Conservation (phyloP, 805 yeast species). For the Cyberlindnera maclurae region DNA sequence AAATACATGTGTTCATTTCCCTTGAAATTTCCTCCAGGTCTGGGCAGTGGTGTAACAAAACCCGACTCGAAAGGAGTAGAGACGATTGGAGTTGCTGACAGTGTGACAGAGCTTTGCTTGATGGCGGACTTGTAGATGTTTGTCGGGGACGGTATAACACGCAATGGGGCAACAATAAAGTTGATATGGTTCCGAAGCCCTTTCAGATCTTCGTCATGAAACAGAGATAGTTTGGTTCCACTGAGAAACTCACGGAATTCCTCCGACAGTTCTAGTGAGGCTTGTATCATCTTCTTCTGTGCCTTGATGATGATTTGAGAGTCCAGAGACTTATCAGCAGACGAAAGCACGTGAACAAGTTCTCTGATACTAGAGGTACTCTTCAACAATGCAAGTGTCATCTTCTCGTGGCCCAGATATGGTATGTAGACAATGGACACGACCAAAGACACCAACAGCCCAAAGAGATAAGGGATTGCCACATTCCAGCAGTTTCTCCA, state of each 20-base stretch:
- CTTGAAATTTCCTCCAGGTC: constrained; percentile 2
- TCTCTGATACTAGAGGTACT: constrained; percentile 21
- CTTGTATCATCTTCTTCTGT: constrained; percentile 27
- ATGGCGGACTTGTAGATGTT: constrained; percentile 6
- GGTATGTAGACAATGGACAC: constrained; percentile 33
- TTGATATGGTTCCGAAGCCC: constrained; percentile 36
- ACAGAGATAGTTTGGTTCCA: constrained; percentile 31
- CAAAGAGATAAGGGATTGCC: constrained; percentile 39
- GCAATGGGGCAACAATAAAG: constrained; percentile 31
- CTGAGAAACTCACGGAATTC: constrained; percentile 36
- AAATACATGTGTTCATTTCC: constrained; percentile 18
- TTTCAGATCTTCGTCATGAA: constrained; percentile 27
- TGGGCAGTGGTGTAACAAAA: constrained; percentile 29
- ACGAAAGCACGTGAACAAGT: constrained; percentile 16
- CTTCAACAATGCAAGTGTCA: constrained; percentile 22
- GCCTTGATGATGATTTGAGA: constrained; percentile 13
- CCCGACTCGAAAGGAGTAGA: too few species aligned
- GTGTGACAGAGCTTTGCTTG: too few species aligned
- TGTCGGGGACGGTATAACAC: constrained; percentile 31
- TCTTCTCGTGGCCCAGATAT: constrained; percentile 31
- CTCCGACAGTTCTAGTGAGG: constrained; percentile 31
- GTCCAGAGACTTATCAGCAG: constrained; percentile 6
- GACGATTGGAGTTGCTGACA: not conserved
- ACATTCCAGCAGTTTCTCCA: constrained; percentile 35
- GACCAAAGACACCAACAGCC: constrained; percentile 30